Base-by-base conservation (phyloP, 2,329 filamentous ascomycete genomes). In the Colletotrichum cereale region DNA sequence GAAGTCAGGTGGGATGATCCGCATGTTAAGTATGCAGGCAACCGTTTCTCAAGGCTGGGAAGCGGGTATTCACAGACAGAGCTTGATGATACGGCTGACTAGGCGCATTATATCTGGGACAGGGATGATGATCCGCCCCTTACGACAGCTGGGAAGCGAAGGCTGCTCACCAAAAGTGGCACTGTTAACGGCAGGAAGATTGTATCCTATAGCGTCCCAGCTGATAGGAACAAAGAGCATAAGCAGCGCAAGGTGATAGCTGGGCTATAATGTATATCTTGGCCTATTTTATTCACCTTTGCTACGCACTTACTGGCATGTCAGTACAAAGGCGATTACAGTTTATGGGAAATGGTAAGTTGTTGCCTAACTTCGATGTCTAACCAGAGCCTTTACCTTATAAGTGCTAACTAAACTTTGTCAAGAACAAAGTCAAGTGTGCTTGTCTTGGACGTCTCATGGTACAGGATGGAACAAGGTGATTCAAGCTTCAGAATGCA, bases 1-100 rank as follows among this genome's bases (percentile, higher is more conserved):
- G 82, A 86, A 56, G 76, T 84, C 1, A 78, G 85, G 0, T 77
- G 80, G 48, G 86, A 88, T 44, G 86, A 88, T 73, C 84, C 82
- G 76, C 81, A 86, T 8, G 75, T 86, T 31, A 80, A 69, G 52
- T 81, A 81, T 60, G 73, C 75, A 3, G 79, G 79, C 16, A 84
- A 84, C 74, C 67, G 79, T 4, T 82, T 85, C 64, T 73, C 78
- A 0, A 84, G 79, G 78, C 63, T 85, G 34, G 83, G 82, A 2
- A 84, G 84, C 75, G 84, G 85, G 3, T 81, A 81, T 72, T 85
- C 82, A 26, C 80, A 82, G 71, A 80, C 78, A 0, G 84, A 85
- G 74, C 75, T 78, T 38, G 82, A 84, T 65, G 73, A 78, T 0
- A 80, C 78, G 2, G 78, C 80, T 2, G 84, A 86, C 72, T 78